phyloP scores from a whole-genome alignment of 139 green algal genomes.

The Eudorina sp. region DNA sequence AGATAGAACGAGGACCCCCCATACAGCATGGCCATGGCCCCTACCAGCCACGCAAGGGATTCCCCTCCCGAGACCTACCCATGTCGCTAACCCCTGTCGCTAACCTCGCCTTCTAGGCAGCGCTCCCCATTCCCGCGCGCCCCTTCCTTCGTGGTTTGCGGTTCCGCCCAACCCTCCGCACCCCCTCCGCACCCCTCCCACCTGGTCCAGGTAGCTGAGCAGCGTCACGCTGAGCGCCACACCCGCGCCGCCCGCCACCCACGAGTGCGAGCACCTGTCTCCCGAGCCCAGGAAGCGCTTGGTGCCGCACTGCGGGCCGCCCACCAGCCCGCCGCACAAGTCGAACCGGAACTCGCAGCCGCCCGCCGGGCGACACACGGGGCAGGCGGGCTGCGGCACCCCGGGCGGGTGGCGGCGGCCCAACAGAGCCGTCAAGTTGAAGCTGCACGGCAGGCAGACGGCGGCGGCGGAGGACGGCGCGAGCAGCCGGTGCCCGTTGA shows the following conservation, averaged over 20 bases:
- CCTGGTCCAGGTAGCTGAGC: slow-evolving; percentile 29
- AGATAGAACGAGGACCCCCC: no score
- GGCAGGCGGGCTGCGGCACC: slow-evolving; percentile 10
- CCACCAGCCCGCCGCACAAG: neutral
- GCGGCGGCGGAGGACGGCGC: neutral
- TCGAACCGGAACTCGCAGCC: slow-evolving; percentile 47
- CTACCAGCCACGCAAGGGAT: no score
- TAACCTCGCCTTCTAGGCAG: no score
- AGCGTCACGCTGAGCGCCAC: neutral
- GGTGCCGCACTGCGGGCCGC: neutral
- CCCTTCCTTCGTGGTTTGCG: neutral
- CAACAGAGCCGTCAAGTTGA: slow-evolving; percentile 23
- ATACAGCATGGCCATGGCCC: no score
- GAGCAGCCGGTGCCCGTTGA: neutral
- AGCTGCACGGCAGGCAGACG: slow-evolving; percentile 27
- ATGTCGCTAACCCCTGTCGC: no score
- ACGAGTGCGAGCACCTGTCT: slow-evolving; percentile 13
- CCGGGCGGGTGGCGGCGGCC: slow-evolving; percentile 18
- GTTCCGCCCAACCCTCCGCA: neutral
- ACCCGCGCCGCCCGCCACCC: neutral
- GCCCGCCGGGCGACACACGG: slow-evolving; percentile 20
- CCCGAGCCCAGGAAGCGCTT: slow-evolving; percentile 19
- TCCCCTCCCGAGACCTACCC: no score
- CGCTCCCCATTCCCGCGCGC: no score
- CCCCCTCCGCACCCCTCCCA: neutral